Conservation (phyloP, 352 stramenopile genomes). For the Globisporangium paroecandrum region DNA sequence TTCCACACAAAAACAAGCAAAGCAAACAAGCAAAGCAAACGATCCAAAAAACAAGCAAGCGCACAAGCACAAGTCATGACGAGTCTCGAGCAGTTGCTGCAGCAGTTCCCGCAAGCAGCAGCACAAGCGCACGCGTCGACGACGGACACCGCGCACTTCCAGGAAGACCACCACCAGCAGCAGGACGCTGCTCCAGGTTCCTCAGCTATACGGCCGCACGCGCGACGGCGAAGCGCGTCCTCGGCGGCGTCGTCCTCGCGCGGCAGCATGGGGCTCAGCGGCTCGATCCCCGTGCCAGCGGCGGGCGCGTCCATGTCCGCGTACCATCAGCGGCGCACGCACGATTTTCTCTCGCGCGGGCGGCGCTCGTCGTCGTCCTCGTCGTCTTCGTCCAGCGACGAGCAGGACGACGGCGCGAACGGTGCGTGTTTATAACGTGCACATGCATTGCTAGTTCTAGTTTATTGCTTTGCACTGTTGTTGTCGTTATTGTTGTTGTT, state of each 20-base stretch:
- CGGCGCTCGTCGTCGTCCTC: slow-evolving; percentile 22
- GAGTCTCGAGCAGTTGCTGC: slow-evolving; percentile 15
- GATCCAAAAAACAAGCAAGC: not conserved
- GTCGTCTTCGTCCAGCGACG: slow-evolving; percentile 16
- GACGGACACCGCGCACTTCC: not conserved
- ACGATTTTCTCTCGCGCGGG: slow-evolving; percentile 19
- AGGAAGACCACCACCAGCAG: not conserved
- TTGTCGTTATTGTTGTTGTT: not conserved
- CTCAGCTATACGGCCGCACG: not conserved
- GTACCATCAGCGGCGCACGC: slow-evolving; percentile 15
- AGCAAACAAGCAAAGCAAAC: not conserved
- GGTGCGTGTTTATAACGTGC: slow-evolving; percentile 8
- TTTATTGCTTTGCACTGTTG: too few species aligned
- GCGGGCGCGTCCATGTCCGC: slow-evolving; percentile 14
- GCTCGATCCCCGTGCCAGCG: slow-evolving; percentile 20
- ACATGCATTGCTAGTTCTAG: not conserved
- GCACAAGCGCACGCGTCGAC: not conserved
- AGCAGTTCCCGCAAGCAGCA: slow-evolving; percentile 6
- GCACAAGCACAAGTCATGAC: slow-evolving; percentile 9
- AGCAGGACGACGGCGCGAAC: slow-evolving; percentile 12
- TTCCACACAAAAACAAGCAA: slow-evolving; percentile 1
- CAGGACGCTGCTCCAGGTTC: not conserved
- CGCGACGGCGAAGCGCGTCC: slow-evolving; percentile 4
- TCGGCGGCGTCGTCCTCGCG: not conserved
- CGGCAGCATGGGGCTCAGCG: slow-evolving; percentile 8